Evolutionary conservation across 768 basidiomycete genomes (phyloP), one percentile per base, ranked within the genome.

Genomic region (Cystobasidium onofrii): DNA sequence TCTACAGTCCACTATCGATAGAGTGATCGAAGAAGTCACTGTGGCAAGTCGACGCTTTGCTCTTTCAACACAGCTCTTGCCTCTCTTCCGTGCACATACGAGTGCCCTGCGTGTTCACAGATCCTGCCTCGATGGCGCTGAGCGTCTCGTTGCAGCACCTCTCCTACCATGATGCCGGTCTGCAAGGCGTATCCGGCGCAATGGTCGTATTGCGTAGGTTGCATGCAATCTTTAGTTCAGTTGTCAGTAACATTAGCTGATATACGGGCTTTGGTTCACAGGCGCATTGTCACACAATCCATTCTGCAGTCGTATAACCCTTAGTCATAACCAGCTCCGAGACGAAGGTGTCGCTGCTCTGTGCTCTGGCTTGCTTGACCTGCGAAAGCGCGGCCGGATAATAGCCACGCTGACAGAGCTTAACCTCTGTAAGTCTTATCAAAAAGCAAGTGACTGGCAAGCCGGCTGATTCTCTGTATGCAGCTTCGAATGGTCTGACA

Each of bases 401-500:
- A 54, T 70, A n/a, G 23, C 50, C 1, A 43, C 63, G 23, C 36
- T 74, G 7, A 52, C 17, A 27, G 69, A 71, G 25, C 55, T 71
- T 27, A 71, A 71, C 39, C 69, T 71, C 6, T 33, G 69, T 71
- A 39, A 18, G 65, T 63, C 61, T 27, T 31, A 31, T 29, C 6
- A 54, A 54, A 20, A 6, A n/a, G 20, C n/a, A n/a, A n/a, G n/a
- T n/a, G n/a, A n/a, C n/a, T n/a, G n/a, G n/a, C n/a, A n/a, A n/a
- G n/a, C n/a, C n/a, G n/a, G n/a, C n/a, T n/a, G n/a, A n/a, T n/a
- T n/a, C n/a, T n/a, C n/a, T n/a, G 63, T 13, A 36, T 39, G n/a
- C n/a, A 66, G 74, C 74, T 31, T 63, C 66, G 18, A 75, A 75
- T 55, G 66, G 67, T 23, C 41, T 75, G 15, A 70, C 74, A n/a